Conservation (phyloP, 2,329 filamentous ascomycete species). For the Ceratocystiopsis brevicomis region DNA sequence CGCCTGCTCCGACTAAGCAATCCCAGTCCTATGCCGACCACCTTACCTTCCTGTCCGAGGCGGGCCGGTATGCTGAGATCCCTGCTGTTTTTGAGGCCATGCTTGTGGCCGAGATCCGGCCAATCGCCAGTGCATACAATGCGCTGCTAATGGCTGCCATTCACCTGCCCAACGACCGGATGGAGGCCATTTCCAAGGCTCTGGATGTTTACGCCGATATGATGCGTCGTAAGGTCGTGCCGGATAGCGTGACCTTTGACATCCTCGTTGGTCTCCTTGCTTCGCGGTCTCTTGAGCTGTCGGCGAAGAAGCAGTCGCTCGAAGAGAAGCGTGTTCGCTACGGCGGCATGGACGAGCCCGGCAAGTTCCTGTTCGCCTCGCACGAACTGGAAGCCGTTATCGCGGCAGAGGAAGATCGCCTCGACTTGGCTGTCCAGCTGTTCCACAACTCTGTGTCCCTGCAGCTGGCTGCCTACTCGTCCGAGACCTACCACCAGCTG, state of each 20-base stretch:
- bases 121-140: slow-evolving; percentile 78
- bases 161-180: slow-evolving; percentile 57
- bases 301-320: slow-evolving; percentile 49
- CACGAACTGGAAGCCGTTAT: slow-evolving; percentile 77
- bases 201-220: slow-evolving; percentile 94
- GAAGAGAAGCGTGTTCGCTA: slow-evolving; percentile 72
- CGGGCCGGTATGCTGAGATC: slow-evolving; percentile 66
- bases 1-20: slow-evolving; percentile 42
- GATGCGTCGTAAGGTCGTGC: slow-evolving; percentile 65
- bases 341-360: slow-evolving; percentile 65
- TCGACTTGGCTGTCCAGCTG: slow-evolving; percentile 67
- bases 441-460: slow-evolving; percentile 58
- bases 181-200: slow-evolving; percentile 74
- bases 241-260: slow-evolving; percentile 72
- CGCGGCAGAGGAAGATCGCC: slow-evolving; percentile 67
- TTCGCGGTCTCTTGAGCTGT: slow-evolving; percentile 60
- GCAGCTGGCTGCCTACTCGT: slow-evolving; percentile 47
- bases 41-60: slow-evolving; percentile 52
- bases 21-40: slow-evolving; percentile 58
- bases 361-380: slow-evolving; percentile 75
- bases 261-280: slow-evolving; percentile 72
- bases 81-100: slow-evolving; percentile 81
- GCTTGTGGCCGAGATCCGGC: slow-evolving; percentile 63
- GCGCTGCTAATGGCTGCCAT: slow-evolving; percentile 72
- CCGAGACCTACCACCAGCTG: slow-evolving; percentile 68